Evolutionary conservation across 2,329 filamentous ascomycete species (phyloP).

Genomic region (Orbilia brochopaga): DNA sequence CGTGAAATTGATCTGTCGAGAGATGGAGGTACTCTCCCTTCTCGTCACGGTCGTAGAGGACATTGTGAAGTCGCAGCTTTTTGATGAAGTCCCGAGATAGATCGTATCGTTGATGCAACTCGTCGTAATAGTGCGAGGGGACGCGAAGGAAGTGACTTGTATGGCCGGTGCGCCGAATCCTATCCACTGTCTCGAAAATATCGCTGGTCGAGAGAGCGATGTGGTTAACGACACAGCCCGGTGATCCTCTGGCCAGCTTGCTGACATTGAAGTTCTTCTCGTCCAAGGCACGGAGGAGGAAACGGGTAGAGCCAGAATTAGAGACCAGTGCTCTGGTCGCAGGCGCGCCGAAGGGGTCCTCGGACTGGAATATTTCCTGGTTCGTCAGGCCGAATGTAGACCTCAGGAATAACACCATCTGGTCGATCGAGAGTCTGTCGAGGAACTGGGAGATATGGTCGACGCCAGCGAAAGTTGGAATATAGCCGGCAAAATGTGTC

Average conservation of each 20-base stretch:
- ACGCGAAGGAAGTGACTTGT: constrained; percentile 51
- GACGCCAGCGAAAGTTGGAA: constrained; percentile 41
- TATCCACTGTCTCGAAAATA: constrained; percentile 51
- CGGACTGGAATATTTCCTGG: constrained; percentile 48
- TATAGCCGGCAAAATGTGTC: constrained; percentile 46
- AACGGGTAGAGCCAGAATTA: constrained; percentile 36
- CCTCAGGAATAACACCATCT: constrained; percentile 50
- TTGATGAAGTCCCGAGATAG: constrained; percentile 50
- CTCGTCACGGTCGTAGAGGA: constrained; percentile 51
- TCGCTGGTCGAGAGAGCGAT: constrained; percentile 50
- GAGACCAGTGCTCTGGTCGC: constrained; percentile 51
- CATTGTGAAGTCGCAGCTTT: constrained; percentile 45
- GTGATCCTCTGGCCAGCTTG: constrained; percentile 43
- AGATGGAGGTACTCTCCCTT: constrained; percentile 51
- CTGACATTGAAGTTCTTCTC: constrained; percentile 50
- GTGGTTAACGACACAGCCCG: constrained; percentile 50
- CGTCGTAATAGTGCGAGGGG: constrained; percentile 51
- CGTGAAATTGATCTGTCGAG: constrained; percentile 51
- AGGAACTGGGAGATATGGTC: constrained; percentile 52
- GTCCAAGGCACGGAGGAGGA: constrained; percentile 48
- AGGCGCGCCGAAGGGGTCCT: constrained; percentile 50
- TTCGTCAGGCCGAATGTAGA: constrained; percentile 48
- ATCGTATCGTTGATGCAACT: constrained; percentile 50
- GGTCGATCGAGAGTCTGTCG: constrained; percentile 48
- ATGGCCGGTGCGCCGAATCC: constrained; percentile 44